Percentiles rank a stretch among this genome's conserved stretches.
phyloP scores from a whole-genome alignment of 352 stramenopile genomes.

The Elongisporangium prolatum region DNA sequence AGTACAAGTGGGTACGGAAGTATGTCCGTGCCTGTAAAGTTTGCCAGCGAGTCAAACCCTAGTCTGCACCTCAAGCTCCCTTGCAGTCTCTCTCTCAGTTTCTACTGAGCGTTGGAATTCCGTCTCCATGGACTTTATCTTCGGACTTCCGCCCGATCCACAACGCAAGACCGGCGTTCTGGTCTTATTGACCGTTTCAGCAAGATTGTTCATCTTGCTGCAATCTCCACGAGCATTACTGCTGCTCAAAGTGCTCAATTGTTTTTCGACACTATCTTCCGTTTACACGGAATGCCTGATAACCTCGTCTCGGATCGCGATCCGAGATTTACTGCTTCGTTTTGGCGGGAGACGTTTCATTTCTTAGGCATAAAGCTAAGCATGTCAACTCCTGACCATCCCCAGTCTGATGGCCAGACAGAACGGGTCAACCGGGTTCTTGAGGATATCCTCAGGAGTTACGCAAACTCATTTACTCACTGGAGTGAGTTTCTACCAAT shows the following conservation, averaged over 20 bases:
- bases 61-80: constrained; percentile 3
- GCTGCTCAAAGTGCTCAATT: constrained; percentile 3
- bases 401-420: constrained; percentile 14
- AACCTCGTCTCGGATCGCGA: constrained; percentile 13
- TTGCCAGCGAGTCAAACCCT: constrained; percentile 17
- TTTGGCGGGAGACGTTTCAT: constrained; percentile 8
- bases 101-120: constrained; percentile 8
- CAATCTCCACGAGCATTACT: constrained; percentile 11
- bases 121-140: constrained; percentile 21
- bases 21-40: constrained; percentile 16
- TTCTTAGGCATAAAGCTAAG: constrained; percentile 1
- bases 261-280: constrained; percentile 11
- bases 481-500: too few species aligned
- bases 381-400: constrained; percentile 13
- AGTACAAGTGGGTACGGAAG: constrained; percentile 18
- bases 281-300: constrained; percentile 9
- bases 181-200: constrained; percentile 18
- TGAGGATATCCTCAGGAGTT: constrained; percentile 15
- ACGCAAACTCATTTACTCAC: constrained; percentile 11
- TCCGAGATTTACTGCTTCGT: constrained; percentile 9
- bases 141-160: constrained; percentile 7
- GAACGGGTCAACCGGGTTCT: constrained; percentile 20
- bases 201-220: constrained; percentile 19
- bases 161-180: constrained; percentile 5
- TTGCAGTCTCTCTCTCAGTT: constrained; percentile 5